Base-by-base conservation (phyloP, 257 asterid genomes). In the Solanum sitiens region DNA sequence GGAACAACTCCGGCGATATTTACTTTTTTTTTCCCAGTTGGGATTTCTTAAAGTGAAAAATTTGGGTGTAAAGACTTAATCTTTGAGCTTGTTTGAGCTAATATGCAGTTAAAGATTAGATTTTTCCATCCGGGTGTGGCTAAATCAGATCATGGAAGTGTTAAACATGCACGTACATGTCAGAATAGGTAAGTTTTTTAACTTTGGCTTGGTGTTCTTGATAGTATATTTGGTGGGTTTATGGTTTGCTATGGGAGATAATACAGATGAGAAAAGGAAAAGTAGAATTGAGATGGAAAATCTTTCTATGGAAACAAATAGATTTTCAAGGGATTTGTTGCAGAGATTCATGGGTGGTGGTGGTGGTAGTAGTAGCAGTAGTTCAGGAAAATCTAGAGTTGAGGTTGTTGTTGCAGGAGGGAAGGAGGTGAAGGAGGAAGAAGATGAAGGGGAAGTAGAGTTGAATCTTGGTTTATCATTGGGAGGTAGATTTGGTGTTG, bases 401-500 rank as follows among this genome's bases (percentile, higher is more conserved):
- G 82, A 37, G 82, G 50, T 35, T 20, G 82, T 37, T 37, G 82
- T 10, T 33, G 71, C 73, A 50, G 77, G 68, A 79, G 87, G 47
- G 91, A 86, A 30, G 80, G 90, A 90, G 27, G 91, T 86, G 33
- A 87, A 79, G 8, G 93, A 61, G 2, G 94, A 86, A 37, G 91
- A 87, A 23, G 90, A 87, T 20, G 92, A 70, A 30, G 90, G 77
- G 3, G 95, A 90, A 74, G 73, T 94, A 50, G 99, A 96, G 91
- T 88, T 96, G 96, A 96, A 92, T 92, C 98, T 96, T 23, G 99
- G 99, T n/a, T 90, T 96, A 84, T 96, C 99, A 68, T 90, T 96
- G 86, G 98, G 98, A 47, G 99, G 99, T 14, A 93, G 93, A 92
- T 95, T 96, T 90, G 99, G 99, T 13, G 95, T 96, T 75, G 99